Percentiles rank a stretch among this genome's conserved stretches.
These are phyloP conservation scores for Rhodotorula kratochvilovae DNA, from an alignment of 768 basidiomycete species.

Conservation along the genomic window DNA sequence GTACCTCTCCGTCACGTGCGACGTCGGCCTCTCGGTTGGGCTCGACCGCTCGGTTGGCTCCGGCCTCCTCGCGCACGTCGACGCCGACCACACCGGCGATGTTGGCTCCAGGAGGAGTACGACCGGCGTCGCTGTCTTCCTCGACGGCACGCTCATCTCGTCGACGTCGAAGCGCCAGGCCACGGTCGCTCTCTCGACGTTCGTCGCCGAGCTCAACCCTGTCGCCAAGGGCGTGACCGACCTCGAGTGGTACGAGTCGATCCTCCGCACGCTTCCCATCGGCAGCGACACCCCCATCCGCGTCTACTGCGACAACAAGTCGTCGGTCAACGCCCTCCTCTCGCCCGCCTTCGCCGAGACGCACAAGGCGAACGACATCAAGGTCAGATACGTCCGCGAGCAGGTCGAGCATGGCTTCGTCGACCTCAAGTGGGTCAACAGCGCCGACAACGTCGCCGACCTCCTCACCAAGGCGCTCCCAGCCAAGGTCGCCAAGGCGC, in stretches of 20 bases:
- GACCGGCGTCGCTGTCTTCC: conserved; percentile 25
- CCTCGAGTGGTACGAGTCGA: not conserved
- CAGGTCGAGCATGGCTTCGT: not conserved
- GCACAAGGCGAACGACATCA: not conserved
- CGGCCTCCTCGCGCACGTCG: conserved; percentile 42
- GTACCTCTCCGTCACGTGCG: no score
- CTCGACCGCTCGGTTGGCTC: not conserved
- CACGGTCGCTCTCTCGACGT: not conserved
- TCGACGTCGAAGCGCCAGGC: not conserved
- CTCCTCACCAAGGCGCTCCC: conserved; percentile 8
- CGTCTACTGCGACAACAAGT: not conserved
- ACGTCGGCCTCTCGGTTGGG: not conserved
- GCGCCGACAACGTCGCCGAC: not conserved
- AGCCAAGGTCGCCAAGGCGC: not conserved
- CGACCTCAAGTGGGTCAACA: not conserved
- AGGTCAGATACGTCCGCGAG: not conserved
- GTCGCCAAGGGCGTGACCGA: not conserved
- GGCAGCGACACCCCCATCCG: not conserved
- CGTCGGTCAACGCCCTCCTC: not conserved
- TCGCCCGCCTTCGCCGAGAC: not conserved
- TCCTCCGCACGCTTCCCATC: not conserved
- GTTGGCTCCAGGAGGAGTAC: conserved; percentile 42
- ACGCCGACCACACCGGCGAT: conserved; percentile 44
- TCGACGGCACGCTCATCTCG: not conserved
- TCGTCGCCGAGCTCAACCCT: not conserved